Evolutionary conservation across 148 eudicot species (phyloP).

Genomic region (Chenopodium album): DNA sequence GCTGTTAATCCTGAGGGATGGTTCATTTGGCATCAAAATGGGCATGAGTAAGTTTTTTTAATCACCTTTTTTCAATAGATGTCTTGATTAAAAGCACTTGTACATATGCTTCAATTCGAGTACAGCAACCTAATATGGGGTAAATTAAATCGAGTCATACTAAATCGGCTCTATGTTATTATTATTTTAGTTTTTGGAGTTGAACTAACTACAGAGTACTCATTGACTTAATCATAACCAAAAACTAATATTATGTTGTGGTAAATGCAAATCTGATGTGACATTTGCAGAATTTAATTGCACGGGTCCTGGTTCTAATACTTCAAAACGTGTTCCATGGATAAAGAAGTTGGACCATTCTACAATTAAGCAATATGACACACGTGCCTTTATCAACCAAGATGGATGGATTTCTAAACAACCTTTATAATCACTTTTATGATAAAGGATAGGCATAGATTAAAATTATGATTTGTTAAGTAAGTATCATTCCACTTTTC

Average conservation of each 20-base stretch:
- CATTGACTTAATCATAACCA: too few species aligned
- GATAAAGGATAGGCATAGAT: too few species aligned
- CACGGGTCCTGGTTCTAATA: conserved; percentile 27
- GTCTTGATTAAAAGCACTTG: too few species aligned
- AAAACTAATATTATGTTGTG: background rate
- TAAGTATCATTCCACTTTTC: too few species aligned
- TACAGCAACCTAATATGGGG: too few species aligned
- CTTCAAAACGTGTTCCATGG: conserved; percentile 26
- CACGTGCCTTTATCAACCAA: conserved; percentile 10
- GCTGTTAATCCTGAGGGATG: conserved; percentile 3
- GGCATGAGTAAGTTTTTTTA: conserved; percentile 17
- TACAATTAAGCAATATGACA: background rate
- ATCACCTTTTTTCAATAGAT: too few species aligned
- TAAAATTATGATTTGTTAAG: too few species aligned
- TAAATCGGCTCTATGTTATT: too few species aligned
- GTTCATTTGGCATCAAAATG: conserved; percentile 16
- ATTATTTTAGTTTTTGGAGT: too few species aligned
- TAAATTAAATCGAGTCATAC: too few species aligned
- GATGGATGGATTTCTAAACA: conserved; percentile 27
- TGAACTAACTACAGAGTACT: too few species aligned
- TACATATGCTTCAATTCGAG: too few species aligned
- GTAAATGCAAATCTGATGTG: conserved; percentile 11
- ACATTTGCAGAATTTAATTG: conserved; percentile 24
- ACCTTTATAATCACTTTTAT: background rate
- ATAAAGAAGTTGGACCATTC: background rate